Evolutionary conservation across 495 filamentous ascomycete species (phyloP), one percentile per base, ranked within the genome.

Genomic region (Penicilliopsis zonata): DNA sequence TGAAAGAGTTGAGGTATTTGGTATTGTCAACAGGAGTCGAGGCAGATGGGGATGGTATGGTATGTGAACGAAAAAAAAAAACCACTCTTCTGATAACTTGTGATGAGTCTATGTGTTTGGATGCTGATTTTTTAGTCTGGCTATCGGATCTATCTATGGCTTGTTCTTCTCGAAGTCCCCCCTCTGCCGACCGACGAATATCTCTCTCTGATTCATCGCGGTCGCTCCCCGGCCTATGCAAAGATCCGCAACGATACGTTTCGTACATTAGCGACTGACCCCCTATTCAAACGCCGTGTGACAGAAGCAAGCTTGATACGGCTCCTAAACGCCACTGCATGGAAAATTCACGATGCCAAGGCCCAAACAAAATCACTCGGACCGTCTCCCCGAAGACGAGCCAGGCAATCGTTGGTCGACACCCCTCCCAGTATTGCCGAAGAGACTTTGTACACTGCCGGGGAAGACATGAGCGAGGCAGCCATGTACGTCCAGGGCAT

Each of bases 161-260:
- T 94, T 13, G 81, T 92, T 33, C 70, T 98, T 18, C 79, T 96
- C 36, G 78, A 88, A 47, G 77, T 86, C 21, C 75, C 84, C 5
- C 75, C 93, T 10, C 59, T 95, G 34, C 66, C 72, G 14, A 93
- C 92, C 36, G 80, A 93, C 46, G 65, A 76, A 31, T 96, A 99
- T 49, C 80, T 96, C 36, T 69, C 74, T 34, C 76, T 99, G 13
- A 80, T 96, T 37, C 86, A 90, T 45, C 86, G 88, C 34, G 87
- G 87, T 30, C 79, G 88, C 8, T 95, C 87, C 1, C 86, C 86
- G 2, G 86, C 85, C 9, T 93, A 99, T 53, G 74, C 82, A 27
- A 99, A 99, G 56, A 99, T 99, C 48, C 82, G 86, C 46, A 93
- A 99, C 44, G 90, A 99, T 52, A 94, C 90, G 17, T 96, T 95